Percentiles rank a stretch among this genome's conserved stretches.
Evolutionary conservation across 1,284 basidiomycete species (phyloP).

Genomic region (Cutaneotrichosporon dermatis): DNA sequence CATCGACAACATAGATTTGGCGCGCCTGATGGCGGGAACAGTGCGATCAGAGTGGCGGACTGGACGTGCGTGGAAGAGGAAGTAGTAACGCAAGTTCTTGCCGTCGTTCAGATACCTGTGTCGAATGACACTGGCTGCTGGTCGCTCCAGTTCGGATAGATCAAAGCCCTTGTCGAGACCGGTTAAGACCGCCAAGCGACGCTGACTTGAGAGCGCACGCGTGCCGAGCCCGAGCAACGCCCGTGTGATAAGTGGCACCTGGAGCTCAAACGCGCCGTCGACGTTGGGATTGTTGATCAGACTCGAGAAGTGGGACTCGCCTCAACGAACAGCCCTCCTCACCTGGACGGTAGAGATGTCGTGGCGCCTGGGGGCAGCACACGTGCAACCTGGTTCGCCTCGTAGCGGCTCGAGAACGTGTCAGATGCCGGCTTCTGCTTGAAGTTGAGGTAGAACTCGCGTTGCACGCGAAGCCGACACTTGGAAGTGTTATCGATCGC

Average conservation of each 20-base stretch:
- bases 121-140: constrained; percentile 58
- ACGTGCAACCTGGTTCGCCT: constrained; percentile 67
- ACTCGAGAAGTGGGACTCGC: constrained; percentile 85
- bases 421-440: constrained; percentile 60
- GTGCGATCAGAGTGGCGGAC: constrained; percentile 82
- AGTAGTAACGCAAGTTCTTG: constrained; percentile 68
- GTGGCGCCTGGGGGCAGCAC: constrained; percentile 71
- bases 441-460: constrained; percentile 90
- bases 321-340: constrained; percentile 76
- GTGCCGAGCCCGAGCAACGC: constrained; percentile 81
- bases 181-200: constrained; percentile 66
- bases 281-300: constrained; percentile 92
- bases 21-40: constrained; percentile 71
- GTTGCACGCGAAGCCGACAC: constrained; percentile 79
- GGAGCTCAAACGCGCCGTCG: constrained; percentile 86
- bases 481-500: constrained; percentile 77
- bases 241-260: constrained; percentile 81
- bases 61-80: constrained; percentile 85
- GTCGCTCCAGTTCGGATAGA: constrained; percentile 72
- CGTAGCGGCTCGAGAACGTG: constrained; percentile 67
- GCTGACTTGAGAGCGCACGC: constrained; percentile 68
- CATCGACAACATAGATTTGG: constrained; percentile 88
- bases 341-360: constrained; percentile 84
- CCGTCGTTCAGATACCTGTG: constrained; percentile 74
- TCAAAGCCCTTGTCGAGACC: constrained; percentile 82